Base-by-base conservation (phyloP, 192 early-diverging fungal genomes). In the Chytriomyces sp. region DNA sequence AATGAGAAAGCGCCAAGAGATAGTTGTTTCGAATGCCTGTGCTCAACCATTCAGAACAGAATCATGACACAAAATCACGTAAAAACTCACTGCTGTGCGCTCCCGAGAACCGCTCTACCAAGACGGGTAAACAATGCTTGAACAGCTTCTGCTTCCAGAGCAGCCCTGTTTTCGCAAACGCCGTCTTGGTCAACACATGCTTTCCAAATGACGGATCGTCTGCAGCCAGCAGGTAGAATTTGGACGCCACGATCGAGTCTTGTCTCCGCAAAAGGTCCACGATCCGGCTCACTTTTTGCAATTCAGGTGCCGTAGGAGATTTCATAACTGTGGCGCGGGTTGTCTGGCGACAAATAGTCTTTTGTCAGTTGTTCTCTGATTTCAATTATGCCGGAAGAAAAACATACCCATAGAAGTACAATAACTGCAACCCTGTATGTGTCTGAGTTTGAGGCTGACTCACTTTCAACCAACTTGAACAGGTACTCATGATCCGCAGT, bases 81-180 rank as follows among this genome's bases (percentile, higher is more conserved):
- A 61, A 24, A 73, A 44, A 7, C 23, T 28, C 26, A 81, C 53
- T 61, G 59, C 45, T 45, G 57, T 65, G 18, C 26, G 68, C 66
- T 2, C 46, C 13, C 6, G 75, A 77, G 60, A 86, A 81, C 0
- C 75, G 76, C 10, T 61, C 49, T 9, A 77, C 76, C 9, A 86
- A 47, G 16, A 65, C 60, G 35, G 84, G 94, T 11, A 97, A 79
- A 64, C 91, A 92, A 48, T 88, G 88, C 46, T 91, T 88, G 77
- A 94, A 97, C 72, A 97, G 92, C 26, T 91, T 83, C 79, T 97
- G 96, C 80, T 94, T 93, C 77, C 92, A 92, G 24, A 99, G 79
- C 13, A 93, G 77, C 86, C 91, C 86, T 10, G 85, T 78, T 20
- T 86, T 81, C 28, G 89, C 91, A 88, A 90, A 92, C 0, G 89